Conservation (phyloP, 148 eudicot species). For the Amaranthus hypochondriacus region DNA sequence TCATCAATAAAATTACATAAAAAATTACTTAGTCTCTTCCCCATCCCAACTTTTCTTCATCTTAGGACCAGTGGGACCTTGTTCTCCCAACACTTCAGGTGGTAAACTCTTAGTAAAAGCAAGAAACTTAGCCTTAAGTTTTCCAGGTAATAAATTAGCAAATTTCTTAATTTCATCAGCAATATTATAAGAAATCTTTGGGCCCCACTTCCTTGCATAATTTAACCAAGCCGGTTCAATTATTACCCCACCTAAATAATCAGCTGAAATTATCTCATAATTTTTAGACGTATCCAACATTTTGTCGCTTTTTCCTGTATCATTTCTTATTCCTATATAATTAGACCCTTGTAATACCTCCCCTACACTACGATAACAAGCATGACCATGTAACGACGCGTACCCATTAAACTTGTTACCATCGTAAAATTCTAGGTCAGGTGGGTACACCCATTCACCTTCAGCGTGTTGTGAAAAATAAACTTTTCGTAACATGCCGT, state of each 20-base stretch:
- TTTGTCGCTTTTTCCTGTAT: constrained; percentile 21
- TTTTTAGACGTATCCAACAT: constrained; percentile 21
- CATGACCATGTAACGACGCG: constrained; percentile 40
- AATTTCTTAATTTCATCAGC: constrained; percentile 26
- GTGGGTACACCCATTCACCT: constrained; percentile 35
- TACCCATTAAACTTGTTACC: constrained; percentile 32
- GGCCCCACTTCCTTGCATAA: constrained; percentile 40
- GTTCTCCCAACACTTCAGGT: constrained; percentile 35
- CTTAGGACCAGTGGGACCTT: constrained; percentile 44
- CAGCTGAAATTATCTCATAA: constrained; percentile 32
- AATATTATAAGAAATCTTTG: constrained; percentile 29
- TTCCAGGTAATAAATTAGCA: constrained; percentile 30
- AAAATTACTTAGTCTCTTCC: constrained; percentile 24
- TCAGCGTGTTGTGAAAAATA: constrained; percentile 40
- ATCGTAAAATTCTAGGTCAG: constrained; percentile 23
- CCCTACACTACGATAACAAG: constrained; percentile 31
- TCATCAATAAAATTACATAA: no score
- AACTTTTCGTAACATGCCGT: constrained; percentile 27
- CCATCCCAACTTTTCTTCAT: constrained; percentile 38
- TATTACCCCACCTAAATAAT: constrained; percentile 23
- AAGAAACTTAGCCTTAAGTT: constrained; percentile 18
- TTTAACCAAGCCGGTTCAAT: constrained; percentile 35
- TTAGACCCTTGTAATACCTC: constrained; percentile 27
- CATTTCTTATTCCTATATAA: constrained; percentile 30
- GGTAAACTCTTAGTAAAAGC: constrained; percentile 32